phyloP scores from a whole-genome alignment of 2,329 filamentous ascomycete genomes.

The Xylariaceae sp. region DNA sequence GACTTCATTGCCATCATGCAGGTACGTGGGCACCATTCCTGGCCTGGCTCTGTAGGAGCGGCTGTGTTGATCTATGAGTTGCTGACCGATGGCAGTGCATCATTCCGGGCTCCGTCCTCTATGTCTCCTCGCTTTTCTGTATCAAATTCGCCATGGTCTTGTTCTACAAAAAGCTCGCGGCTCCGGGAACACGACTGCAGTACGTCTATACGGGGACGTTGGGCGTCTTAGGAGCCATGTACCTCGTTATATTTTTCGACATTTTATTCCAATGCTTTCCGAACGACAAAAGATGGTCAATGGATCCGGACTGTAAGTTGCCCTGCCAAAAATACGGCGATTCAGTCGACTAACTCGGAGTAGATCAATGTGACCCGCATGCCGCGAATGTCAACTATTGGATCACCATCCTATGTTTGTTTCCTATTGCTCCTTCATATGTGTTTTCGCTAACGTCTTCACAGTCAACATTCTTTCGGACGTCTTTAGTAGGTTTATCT shows the following conservation, averaged over 20 bases:
- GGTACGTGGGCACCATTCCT: background rate
- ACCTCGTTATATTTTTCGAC: slow-evolving; percentile 28
- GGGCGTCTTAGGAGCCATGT: slow-evolving; percentile 22
- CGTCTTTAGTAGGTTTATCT: slow-evolving; percentile 4
- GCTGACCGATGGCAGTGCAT: slow-evolving; percentile 24
- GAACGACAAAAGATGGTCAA: slow-evolving; percentile 24
- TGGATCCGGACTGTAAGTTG: slow-evolving; percentile 16
- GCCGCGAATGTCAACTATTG: slow-evolving; percentile 11
- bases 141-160: slow-evolving; percentile 33
- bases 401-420: slow-evolving; percentile 10
- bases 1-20: slow-evolving; percentile 15
- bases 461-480: slow-evolving; percentile 2
- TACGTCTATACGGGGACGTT: slow-evolving; percentile 29
- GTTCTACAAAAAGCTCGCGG: slow-evolving; percentile 33
- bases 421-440: background rate
- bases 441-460: slow-evolving; percentile 1
- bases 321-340: background rate
- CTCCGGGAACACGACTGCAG: slow-evolving; percentile 26
- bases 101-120: slow-evolving; percentile 31
- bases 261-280: slow-evolving; percentile 33
- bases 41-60: too few species aligned
- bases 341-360: background rate
- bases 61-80: too few species aligned
- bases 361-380: slow-evolving; percentile 8
- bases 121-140: slow-evolving; percentile 32